These are phyloP conservation scores for Xylaria acuta DNA, from an alignment of 495 filamentous ascomycete genomes.

Conservation along the genomic window DNA sequence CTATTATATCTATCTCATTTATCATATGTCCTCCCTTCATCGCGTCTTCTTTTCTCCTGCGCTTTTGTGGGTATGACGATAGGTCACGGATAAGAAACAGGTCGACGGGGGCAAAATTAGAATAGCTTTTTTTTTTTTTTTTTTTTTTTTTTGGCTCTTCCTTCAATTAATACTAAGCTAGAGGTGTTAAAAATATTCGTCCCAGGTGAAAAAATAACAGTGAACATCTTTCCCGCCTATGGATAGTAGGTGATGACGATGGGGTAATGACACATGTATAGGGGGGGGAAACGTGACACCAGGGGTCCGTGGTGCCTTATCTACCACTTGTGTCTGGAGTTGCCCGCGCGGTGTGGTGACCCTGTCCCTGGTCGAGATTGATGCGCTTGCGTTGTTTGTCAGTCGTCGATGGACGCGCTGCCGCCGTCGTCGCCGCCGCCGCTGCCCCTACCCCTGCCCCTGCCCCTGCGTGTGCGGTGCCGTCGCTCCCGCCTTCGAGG, in stretches of 20 bases:
- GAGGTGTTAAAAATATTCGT: background rate
- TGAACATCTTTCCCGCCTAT: background rate
- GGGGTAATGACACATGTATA: too few relatives aligned
- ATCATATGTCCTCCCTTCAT: too few relatives aligned
- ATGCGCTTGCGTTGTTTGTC: slow-evolving; percentile 10
- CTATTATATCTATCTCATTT: too few relatives aligned
- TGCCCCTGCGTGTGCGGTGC: background rate
- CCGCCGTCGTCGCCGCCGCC: too few relatives aligned
- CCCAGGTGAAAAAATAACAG: background rate
- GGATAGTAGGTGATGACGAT: background rate
- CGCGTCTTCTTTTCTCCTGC: too few relatives aligned
- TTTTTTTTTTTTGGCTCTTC: background rate
- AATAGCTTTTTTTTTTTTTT: background rate
- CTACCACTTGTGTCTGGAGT: background rate
- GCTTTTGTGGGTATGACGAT: too few relatives aligned
- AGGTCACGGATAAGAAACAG: too few relatives aligned
- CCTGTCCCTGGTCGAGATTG: background rate
- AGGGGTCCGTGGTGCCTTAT: background rate
- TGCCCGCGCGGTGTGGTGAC: background rate
- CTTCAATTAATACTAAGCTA: background rate
- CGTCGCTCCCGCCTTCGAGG: slow-evolving; percentile 33
- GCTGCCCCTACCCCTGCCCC: background rate
- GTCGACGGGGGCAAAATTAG: background rate
- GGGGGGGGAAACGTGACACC: too few relatives aligned
- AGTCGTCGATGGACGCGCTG: background rate